Conservation (phyloP, 225 moss, liverwort and hornwort species). For the Polytrichum formosum region DNA sequence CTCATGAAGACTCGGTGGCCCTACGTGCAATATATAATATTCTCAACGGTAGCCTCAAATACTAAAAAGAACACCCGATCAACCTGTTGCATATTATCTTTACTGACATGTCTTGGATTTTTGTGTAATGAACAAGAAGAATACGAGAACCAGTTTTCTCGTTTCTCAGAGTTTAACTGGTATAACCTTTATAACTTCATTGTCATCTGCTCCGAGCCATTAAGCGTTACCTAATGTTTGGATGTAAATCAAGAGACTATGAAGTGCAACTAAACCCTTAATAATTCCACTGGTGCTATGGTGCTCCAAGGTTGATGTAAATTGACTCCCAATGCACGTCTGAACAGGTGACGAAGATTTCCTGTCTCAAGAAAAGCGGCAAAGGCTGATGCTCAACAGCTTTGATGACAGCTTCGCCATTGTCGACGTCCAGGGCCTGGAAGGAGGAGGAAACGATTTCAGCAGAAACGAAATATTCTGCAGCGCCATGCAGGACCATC, state of each 20-base stretch:
- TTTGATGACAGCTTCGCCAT: constrained; percentile 61
- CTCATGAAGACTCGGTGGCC: too few species aligned
- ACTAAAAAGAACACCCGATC: too few species aligned
- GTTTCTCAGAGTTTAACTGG: background rate
- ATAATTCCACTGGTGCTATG: constrained; percentile 8
- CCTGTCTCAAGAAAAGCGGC: constrained; percentile 54
- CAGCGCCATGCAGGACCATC: constrained; percentile 35
- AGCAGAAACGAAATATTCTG: constrained; percentile 35
- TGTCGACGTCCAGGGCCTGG: constrained; percentile 43
- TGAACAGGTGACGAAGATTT: constrained; percentile 48
- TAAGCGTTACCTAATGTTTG: background rate
- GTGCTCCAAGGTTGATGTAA: too few species aligned
- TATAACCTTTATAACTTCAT: background rate
- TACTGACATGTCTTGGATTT: background rate
- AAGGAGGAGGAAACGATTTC: constrained; percentile 34
- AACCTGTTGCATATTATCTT: too few species aligned
- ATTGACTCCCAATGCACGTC: too few species aligned
- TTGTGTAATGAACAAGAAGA: background rate
- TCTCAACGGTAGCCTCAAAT: too few species aligned
- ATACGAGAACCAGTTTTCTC: background rate
- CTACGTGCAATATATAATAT: too few species aligned
- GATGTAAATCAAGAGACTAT: constrained; percentile 2
- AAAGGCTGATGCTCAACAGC: constrained; percentile 48
- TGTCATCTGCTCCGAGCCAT: background rate
- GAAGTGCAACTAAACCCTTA: constrained; percentile 14